Conservation (phyloP, 1,284 basidiomycete species). For the Lentinus polychrous region DNA sequence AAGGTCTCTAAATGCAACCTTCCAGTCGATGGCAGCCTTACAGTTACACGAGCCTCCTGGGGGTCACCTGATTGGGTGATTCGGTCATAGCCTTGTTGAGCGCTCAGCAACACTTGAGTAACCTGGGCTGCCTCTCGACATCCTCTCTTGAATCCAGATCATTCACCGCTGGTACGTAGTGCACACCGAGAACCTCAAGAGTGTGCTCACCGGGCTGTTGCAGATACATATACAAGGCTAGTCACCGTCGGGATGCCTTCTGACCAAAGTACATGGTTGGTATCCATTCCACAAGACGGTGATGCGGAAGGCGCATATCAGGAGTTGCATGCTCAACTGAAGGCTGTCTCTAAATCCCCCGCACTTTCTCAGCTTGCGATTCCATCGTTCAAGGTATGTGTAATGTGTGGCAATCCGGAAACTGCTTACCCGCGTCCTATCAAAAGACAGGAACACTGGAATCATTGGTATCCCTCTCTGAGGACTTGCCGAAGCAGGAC, state of each 20-base stretch:
- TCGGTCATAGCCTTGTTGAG: no score
- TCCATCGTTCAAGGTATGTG: conserved; percentile 70
- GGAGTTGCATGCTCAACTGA: conserved; percentile 38
- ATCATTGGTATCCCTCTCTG: conserved; percentile 83
- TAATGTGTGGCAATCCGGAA: neutral
- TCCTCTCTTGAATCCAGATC: no score
- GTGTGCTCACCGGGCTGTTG: no score
- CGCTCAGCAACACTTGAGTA: no score
- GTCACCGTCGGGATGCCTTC: conserved; percentile 72
- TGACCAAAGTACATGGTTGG: conserved; percentile 80
- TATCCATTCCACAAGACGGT: conserved; percentile 69
- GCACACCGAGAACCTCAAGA: no score
- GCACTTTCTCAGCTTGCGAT: conserved; percentile 53
- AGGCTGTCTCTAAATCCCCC: conserved; percentile 48
- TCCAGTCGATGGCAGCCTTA: no score
- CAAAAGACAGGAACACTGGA: conserved; percentile 91
- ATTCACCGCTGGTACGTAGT: no score
- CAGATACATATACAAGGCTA: no score
- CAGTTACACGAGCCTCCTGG: no score
- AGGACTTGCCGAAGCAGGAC: conserved; percentile 91
- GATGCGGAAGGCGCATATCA: conserved; percentile 64
- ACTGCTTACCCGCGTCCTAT: conserved; percentile 4
- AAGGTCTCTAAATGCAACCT: no score
- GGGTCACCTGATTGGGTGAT: no score
- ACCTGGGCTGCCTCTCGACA: no score